These are phyloP conservation scores for Henckelia pumila DNA, from an alignment of 257 asterid species.

Conservation along the genomic window DNA sequence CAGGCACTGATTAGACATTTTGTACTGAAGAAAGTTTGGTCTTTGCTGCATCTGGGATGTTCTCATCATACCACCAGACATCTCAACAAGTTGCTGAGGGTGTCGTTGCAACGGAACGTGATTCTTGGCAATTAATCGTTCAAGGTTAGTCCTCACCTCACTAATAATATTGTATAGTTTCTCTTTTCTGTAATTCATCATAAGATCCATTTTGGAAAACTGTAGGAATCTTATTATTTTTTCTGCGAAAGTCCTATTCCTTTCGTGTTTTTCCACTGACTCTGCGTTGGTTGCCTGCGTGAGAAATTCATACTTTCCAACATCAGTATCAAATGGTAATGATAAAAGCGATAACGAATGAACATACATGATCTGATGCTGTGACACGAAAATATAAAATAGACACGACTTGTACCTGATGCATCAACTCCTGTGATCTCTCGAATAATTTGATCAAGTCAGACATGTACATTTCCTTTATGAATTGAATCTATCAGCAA, in stretches of 20 bases:
- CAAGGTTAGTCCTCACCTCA: not conserved
- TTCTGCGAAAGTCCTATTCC: not conserved
- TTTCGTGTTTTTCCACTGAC: constrained; percentile 10
- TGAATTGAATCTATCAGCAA: constrained; percentile 6
- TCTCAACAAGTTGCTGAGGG: constrained; percentile 26
- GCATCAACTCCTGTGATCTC: constrained; percentile 26
- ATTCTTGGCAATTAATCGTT: constrained; percentile 1
- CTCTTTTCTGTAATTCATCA: constrained; percentile 23
- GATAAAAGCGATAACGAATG: not conserved
- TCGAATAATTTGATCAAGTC: constrained; percentile 15
- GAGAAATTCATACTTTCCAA: not conserved
- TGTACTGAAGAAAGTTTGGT: constrained; percentile 24
- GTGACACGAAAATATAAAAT: not conserved
- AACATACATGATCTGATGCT: not conserved
- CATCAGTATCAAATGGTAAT: constrained; percentile 14
- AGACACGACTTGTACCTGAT: constrained; percentile 23
- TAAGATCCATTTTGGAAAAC: constrained; percentile 27
- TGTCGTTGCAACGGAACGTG: constrained; percentile 12
- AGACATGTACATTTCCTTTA: too few species aligned
- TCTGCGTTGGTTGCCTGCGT: constrained; percentile 34
- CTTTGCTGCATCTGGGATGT: constrained; percentile 35
- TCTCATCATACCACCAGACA: constrained; percentile 21
- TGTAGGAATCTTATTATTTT: constrained; percentile 20
- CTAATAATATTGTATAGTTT: constrained; percentile 19
- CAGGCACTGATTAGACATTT: not conserved